Conservation (phyloP, 257 asterid species). For the Eucommia ulmoides region DNA sequence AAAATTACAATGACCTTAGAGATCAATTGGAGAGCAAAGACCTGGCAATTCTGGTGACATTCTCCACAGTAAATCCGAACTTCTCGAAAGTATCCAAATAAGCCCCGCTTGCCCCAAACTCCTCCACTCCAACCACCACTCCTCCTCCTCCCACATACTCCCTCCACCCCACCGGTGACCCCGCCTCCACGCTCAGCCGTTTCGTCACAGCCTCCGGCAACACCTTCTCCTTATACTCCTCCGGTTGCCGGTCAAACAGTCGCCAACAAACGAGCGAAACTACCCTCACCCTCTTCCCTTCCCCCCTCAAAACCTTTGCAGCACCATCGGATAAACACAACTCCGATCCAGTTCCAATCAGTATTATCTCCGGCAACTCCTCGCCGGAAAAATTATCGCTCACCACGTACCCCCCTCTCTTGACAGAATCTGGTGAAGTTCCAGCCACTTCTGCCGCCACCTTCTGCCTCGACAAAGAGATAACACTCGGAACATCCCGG, state of each 20-base stretch:
- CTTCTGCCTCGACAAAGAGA: slow-evolving; percentile 5
- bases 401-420: slow-evolving; percentile 54
- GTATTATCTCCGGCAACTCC: slow-evolving; percentile 55
- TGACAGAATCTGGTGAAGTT: slow-evolving; percentile 60
- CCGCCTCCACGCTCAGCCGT: slow-evolving; percentile 82
- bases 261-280: slow-evolving; percentile 80
- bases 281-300: slow-evolving; percentile 68
- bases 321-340: slow-evolving; percentile 61
- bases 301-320: slow-evolving; percentile 58
- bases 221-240: slow-evolving; percentile 66
- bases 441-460: slow-evolving; percentile 51
- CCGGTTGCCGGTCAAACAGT: slow-evolving; percentile 61
- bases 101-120: slow-evolving; percentile 70
- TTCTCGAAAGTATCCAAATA: slow-evolving; percentile 49
- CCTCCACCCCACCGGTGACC: slow-evolving; percentile 65
- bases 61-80: slow-evolving; percentile 52
- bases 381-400: slow-evolving; percentile 47
- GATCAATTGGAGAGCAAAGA: too few relatives aligned
- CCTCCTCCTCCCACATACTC: slow-evolving; percentile 57
- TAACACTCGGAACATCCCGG: slow-evolving; percentile 1
- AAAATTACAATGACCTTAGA: too few relatives aligned
- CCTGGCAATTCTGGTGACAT: too few relatives aligned
- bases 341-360: slow-evolving; percentile 66
- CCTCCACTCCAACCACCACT: slow-evolving; percentile 55
- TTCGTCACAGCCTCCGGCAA: slow-evolving; percentile 49